These are phyloP conservation scores for Fraxinus paxiana DNA, from an alignment of 305 asterid genomes.

Conservation along the genomic window DNA sequence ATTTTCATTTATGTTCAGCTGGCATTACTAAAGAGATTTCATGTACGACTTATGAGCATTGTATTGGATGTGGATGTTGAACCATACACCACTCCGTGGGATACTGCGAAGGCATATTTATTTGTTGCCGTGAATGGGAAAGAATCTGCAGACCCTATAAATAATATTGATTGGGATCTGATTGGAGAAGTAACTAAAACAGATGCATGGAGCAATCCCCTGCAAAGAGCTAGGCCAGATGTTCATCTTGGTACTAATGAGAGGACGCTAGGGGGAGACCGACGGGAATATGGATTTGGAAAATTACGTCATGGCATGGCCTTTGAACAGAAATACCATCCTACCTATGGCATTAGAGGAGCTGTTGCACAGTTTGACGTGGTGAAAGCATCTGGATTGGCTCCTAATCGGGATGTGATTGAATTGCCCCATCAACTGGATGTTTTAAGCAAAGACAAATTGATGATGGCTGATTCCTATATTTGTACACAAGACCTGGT, in stretches of 20 bases:
- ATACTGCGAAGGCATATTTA: conserved; percentile 84
- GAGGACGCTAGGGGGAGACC: conserved; percentile 90
- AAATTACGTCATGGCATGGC: conserved; percentile 86
- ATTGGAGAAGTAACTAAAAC: conserved; percentile 58
- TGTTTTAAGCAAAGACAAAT: conserved; percentile 46
- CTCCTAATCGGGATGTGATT: conserved; percentile 50
- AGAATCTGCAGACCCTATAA: conserved; percentile 39
- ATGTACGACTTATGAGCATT: conserved; percentile 97
- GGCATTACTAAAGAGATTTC: conserved; percentile 77
- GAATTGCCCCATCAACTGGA: conserved; percentile 36
- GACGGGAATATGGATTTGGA: conserved; percentile 96
- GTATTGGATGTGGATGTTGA: conserved; percentile 99
- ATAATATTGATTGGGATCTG: conserved; percentile 71
- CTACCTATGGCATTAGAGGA: conserved; percentile 97
- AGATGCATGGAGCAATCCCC: conserved; percentile 88
- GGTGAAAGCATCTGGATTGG: conserved; percentile 92
- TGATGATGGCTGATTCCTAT: conserved; percentile 82
- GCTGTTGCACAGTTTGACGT: conserved; percentile 93
- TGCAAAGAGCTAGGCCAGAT: conserved; percentile 98
- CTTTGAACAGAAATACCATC: conserved; percentile 77
- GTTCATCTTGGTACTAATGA: conserved; percentile 97
- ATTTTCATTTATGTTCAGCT: conserved; percentile 46
- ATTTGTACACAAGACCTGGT: conserved; percentile 60
- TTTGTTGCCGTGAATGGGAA: conserved; percentile 66
- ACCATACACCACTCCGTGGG: conserved; percentile 98